Conservation (phyloP, 2,329 filamentous ascomycete species). For the Microsporum ferrugineum region DNA sequence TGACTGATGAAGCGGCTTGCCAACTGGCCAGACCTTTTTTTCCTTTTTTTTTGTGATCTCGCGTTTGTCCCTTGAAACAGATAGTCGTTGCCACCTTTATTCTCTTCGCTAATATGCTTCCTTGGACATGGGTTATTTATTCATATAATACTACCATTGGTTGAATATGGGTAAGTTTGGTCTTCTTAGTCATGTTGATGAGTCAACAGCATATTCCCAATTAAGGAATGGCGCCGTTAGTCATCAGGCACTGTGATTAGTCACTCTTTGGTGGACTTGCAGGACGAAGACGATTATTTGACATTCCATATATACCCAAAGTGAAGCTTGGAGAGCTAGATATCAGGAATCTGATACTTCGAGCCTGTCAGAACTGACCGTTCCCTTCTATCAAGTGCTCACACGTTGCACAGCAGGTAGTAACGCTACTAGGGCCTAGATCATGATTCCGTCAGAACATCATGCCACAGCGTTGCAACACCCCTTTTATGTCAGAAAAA, state of each 20-base stretch:
- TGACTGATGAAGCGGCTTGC: background rate
- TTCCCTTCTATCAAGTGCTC: too few species aligned
- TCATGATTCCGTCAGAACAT: too few species aligned
- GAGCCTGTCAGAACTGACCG: too few species aligned
- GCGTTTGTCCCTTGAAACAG: background rate
- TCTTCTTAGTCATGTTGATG: background rate
- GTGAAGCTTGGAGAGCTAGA: too few species aligned
- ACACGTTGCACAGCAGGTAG: too few species aligned
- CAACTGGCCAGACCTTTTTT: background rate
- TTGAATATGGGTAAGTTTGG: background rate
- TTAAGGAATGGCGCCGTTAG: background rate
- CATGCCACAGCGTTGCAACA: too few species aligned
- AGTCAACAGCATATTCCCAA: background rate
- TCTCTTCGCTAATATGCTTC: background rate
- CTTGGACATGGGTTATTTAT: background rate
- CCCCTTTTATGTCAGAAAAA: too few species aligned
- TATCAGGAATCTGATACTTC: too few species aligned
- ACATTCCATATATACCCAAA: constrained; percentile 11
- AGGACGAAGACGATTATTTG: background rate
- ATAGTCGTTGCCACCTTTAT: background rate
- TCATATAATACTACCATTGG: background rate
- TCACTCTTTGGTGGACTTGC: background rate
- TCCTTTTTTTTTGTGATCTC: background rate
- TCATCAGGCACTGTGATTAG: background rate
- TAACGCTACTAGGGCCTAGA: too few species aligned